phyloP scores from a whole-genome alignment of 768 basidiomycete species.

The Termitomyces sp. region DNA sequence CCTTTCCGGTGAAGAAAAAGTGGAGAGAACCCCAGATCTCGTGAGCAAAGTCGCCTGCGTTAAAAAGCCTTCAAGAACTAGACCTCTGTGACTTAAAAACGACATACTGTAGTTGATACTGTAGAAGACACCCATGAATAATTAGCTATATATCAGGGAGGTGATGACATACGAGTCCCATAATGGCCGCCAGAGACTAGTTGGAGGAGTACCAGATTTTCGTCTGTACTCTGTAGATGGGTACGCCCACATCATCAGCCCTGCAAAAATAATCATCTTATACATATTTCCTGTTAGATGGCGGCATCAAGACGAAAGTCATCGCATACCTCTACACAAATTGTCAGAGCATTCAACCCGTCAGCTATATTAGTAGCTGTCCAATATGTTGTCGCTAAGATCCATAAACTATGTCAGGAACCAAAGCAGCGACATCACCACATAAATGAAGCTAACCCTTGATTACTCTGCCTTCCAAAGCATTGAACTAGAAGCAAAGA shows the following conservation, averaged over 20 bases:
- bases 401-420: not conserved
- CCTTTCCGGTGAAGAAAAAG: conserved; percentile 49
- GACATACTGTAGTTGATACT: conserved; percentile 30
- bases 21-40: conserved; percentile 63
- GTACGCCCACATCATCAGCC: conserved; percentile 84
- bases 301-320: not conserved
- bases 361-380: conserved; percentile 79
- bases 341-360: conserved; percentile 77
- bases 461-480: conserved; percentile 66
- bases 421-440: not conserved
- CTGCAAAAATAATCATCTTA: conserved; percentile 81
- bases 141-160: conserved; percentile 8
- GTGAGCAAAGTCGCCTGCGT: conserved; percentile 53
- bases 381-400: conserved; percentile 72
- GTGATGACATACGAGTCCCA: conserved; percentile 57
- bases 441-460: conserved; percentile 33
- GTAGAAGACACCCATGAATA: not conserved
- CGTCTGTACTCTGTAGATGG: conserved; percentile 58
- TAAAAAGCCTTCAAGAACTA: not conserved
- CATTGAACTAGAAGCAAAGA: conserved; percentile 44
- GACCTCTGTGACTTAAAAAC: not conserved
- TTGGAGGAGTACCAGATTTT: conserved; percentile 35
- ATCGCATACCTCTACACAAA: conserved; percentile 68
- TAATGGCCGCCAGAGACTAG: conserved; percentile 63
- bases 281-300: conserved; percentile 20